Percentiles rank a stretch among this genome's conserved stretches.
These are phyloP conservation scores for Fagopyrum tataricum DNA, from an alignment of 148 eudicot genomes.

Conservation along the genomic window DNA sequence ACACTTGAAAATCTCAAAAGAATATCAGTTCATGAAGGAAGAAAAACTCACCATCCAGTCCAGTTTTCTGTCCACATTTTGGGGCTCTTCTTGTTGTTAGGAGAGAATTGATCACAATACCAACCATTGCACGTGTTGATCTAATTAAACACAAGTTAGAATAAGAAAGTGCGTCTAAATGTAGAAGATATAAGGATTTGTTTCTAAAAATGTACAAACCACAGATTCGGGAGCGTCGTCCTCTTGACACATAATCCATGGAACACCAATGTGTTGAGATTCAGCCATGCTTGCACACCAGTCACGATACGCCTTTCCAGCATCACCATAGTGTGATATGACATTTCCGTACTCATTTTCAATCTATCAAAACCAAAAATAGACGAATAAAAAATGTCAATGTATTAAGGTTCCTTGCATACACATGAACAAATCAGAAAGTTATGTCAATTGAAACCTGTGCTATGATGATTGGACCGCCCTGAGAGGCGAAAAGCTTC, in stretches of 20 bases:
- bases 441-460: background rate
- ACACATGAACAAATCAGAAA: too few species aligned
- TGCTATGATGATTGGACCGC: slow-evolving; percentile 13
- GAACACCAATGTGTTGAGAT: slow-evolving; percentile 7
- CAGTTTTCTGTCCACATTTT: slow-evolving; percentile 69
- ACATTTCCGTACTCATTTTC: slow-evolving; percentile 12
- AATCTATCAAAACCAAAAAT: background rate
- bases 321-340: background rate
- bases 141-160: slow-evolving; percentile 12
- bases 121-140: slow-evolving; percentile 50
- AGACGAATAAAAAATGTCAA: too few species aligned
- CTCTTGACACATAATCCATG: slow-evolving; percentile 68
- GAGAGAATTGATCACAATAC: slow-evolving; percentile 40
- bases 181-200: background rate
- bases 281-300: slow-evolving; percentile 15
- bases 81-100: slow-evolving; percentile 31
- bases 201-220: slow-evolving; percentile 18
- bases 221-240: slow-evolving; percentile 33
- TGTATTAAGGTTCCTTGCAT: too few species aligned
- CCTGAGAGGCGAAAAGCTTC: slow-evolving; percentile 12
- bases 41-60: slow-evolving; percentile 46
- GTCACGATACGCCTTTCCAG: background rate
- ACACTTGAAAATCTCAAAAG: too few species aligned
- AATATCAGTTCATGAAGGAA: background rate
- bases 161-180: background rate